phyloP scores from a whole-genome alignment of 192 early-diverging fungal genomes.

The Coemansia sp. region DNA sequence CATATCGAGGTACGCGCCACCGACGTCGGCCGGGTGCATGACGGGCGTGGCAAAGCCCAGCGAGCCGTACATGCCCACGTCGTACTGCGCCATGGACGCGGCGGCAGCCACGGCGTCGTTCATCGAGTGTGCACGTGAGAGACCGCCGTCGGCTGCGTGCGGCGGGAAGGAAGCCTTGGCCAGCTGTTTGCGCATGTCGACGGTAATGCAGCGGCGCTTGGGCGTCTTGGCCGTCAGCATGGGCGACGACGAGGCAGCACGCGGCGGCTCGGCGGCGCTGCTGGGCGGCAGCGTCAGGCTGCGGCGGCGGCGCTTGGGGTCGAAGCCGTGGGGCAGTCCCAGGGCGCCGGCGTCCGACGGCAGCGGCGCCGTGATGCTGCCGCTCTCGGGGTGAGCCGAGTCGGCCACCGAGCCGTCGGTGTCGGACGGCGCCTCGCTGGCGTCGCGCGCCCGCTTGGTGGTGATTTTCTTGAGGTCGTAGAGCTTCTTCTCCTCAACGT shows the following conservation, averaged over 20 bases:
- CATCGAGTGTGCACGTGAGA: neutral
- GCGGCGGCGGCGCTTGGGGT: conserved; percentile 32
- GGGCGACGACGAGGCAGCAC: conserved; percentile 40
- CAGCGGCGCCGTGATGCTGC: conserved; percentile 24
- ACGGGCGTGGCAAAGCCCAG: conserved; percentile 19
- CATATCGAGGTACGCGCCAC: conserved; percentile 30
- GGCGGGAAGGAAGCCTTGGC: conserved; percentile 30
- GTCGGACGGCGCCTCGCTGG: conserved; percentile 22
- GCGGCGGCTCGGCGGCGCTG: neutral
- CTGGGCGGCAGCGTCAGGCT: conserved; percentile 36
- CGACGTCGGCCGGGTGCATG: conserved; percentile 11
- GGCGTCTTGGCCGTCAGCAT: conserved; percentile 22
- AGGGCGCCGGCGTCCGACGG: conserved; percentile 1
- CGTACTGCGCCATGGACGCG: neutral
- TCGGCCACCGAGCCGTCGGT: conserved; percentile 12
- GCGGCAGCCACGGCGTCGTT: conserved; percentile 2
- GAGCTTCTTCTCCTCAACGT: conserved; percentile 43
- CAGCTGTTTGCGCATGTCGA: conserved; percentile 47
- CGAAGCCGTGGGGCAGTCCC: conserved; percentile 23
- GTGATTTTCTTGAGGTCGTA: conserved; percentile 48
- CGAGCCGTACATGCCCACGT: conserved; percentile 18
- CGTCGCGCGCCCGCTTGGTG: conserved; percentile 34
- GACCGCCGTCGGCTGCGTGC: conserved; percentile 2
- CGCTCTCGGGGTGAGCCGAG: neutral
- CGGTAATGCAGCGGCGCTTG: conserved; percentile 48